Conservation (phyloP, 352 stramenopile genomes). For the Phytophthora litchii region DNA sequence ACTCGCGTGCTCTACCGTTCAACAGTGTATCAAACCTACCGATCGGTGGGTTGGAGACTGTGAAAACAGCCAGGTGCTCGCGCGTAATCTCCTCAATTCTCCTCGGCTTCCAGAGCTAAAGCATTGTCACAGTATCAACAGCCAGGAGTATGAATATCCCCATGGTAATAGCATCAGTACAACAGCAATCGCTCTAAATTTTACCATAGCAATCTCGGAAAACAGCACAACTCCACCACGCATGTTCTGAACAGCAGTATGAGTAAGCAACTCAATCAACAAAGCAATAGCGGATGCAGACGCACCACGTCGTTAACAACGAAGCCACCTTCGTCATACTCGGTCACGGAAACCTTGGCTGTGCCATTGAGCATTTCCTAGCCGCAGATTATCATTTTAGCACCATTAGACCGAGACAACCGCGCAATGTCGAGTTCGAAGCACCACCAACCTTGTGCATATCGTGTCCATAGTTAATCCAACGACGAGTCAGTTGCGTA, state of each 20-base stretch:
- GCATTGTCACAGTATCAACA: not conserved
- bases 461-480: conserved; percentile 87
- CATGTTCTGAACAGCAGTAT: conserved; percentile 64
- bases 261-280: not conserved
- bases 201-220: conserved; percentile 80
- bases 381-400: not conserved
- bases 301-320: conserved; percentile 80
- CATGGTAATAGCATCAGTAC: not conserved
- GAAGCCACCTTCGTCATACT: conserved; percentile 88
- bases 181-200: not conserved
- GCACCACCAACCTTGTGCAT: conserved; percentile 63
- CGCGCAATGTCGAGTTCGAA: not conserved
- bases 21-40: conserved; percentile 31
- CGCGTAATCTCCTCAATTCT: conserved; percentile 83
- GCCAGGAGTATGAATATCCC: not conserved
- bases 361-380: conserved; percentile 88
- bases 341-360: conserved; percentile 76
- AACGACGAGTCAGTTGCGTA: conserved; percentile 36
- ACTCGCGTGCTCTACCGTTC: not conserved
- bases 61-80: conserved; percentile 79
- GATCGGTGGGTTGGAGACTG: conserved; percentile 73
- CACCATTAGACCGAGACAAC: conserved; percentile 1
- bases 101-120: conserved; percentile 80
- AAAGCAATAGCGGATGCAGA: conserved; percentile 3
- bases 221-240: conserved; percentile 73